These are phyloP conservation scores for Xylaria sp. DNA, from an alignment of 2,329 filamentous ascomycete species.

Conservation along the genomic window DNA sequence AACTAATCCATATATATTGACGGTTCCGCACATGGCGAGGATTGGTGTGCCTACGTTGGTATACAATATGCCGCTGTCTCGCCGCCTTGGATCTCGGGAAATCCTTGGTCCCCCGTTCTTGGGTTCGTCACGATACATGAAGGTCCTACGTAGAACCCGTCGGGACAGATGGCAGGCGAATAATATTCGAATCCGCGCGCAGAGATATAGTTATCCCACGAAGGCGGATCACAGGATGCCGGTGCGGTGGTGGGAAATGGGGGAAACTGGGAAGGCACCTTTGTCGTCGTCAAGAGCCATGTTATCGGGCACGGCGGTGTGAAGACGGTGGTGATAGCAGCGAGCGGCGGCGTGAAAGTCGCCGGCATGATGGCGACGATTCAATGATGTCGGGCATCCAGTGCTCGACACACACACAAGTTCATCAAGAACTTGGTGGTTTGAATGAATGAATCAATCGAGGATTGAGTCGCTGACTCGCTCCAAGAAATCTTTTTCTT, in stretches of 20 bases:
- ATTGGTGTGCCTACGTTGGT: slow-evolving; percentile 39
- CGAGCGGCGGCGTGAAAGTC: slow-evolving; percentile 36
- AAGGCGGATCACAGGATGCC: slow-evolving; percentile 44
- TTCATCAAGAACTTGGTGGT: background rate
- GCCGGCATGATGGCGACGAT: slow-evolving; percentile 19
- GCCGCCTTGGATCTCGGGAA: slow-evolving; percentile 29
- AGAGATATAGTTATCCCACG: slow-evolving; percentile 44
- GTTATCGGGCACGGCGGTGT: slow-evolving; percentile 46
- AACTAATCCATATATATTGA: no score
- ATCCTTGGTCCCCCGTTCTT: slow-evolving; percentile 42
- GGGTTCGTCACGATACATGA: slow-evolving; percentile 29
- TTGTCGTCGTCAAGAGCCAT: slow-evolving; percentile 48
- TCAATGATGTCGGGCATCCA: slow-evolving; percentile 7
- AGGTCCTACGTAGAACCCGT: slow-evolving; percentile 33
- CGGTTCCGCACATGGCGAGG: no score
- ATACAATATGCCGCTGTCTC: slow-evolving; percentile 38
- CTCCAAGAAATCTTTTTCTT: background rate
- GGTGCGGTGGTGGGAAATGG: slow-evolving; percentile 38
- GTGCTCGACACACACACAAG: slow-evolving; percentile 4
- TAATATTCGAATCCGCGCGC: slow-evolving; percentile 44
- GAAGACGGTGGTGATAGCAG: slow-evolving; percentile 49
- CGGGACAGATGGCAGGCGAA: slow-evolving; percentile 36
- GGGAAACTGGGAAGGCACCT: slow-evolving; percentile 47
- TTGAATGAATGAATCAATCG: no score
- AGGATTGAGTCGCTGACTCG: background rate